Conservation (phyloP, 768 basidiomycete species). For the Galerina sulciceps region DNA sequence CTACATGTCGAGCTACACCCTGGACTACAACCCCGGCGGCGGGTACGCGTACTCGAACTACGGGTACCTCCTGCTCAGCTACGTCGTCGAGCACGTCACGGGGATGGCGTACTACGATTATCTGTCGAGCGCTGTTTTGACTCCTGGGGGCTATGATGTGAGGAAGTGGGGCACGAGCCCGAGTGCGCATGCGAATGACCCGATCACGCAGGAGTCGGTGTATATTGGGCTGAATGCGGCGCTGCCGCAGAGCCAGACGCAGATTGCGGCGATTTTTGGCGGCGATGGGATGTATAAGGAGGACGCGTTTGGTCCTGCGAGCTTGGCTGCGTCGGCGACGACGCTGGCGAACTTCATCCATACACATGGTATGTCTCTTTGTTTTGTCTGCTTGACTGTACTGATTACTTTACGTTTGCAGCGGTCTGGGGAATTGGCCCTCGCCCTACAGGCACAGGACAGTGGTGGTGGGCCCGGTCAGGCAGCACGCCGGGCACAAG, state of each 20-base stretch:
- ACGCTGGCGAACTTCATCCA: conserved; percentile 7
- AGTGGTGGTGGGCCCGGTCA: not conserved
- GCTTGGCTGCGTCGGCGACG: conserved; percentile 1
- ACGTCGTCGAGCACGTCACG: conserved; percentile 1
- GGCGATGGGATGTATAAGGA: conserved; percentile 8
- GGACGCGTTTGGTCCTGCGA: not conserved
- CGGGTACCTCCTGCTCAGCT: conserved; percentile 5
- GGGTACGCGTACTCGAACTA: conserved; percentile 7
- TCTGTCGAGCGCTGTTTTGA: not conserved
- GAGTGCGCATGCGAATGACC: conserved; percentile 2
- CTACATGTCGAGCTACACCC: not conserved
- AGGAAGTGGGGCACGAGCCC: conserved; percentile 3
- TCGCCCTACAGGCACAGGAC: not conserved
- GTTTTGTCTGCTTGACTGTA: not conserved
- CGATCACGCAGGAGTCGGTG: conserved; percentile 1
- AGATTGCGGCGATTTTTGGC: not conserved
- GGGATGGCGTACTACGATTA: conserved; percentile 1
- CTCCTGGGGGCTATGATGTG: conserved; percentile 3
- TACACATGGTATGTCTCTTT: not conserved
- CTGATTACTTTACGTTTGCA: not conserved
- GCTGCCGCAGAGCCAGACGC: conserved; percentile 1
- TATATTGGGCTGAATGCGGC: conserved; percentile 3
- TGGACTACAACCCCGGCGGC: conserved; percentile 1
- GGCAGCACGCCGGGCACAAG: conserved; percentile 1
- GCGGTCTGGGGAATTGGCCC: conserved; percentile 6